Evolutionary conservation across 1,139 yeast species (phyloP), one percentile per base, ranked within the genome.

Genomic region (Suhomyces bolitotheri): DNA sequence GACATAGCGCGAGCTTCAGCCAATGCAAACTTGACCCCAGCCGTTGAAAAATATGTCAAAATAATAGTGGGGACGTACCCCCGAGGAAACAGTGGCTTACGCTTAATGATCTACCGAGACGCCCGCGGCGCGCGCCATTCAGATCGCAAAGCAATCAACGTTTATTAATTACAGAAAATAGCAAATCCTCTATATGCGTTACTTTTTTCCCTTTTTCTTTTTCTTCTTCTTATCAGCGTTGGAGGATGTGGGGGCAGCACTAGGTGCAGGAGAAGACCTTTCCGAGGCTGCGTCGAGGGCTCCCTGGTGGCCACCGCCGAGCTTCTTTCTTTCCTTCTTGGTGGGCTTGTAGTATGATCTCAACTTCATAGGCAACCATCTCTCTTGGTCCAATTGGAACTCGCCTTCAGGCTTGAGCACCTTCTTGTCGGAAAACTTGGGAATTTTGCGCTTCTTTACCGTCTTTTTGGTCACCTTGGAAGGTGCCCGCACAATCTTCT

Each of bases 361-460:
- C 56, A 89, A 92, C 53, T 80, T 82, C 73, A 85, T 54, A 20
- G 97, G 95, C 36, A 89, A 63, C 97, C 97, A 90, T 64, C 97
- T 80, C 58, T 90, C 97, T 22, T 53, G 53, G 43, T 71, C 76
- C 34, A 69, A 51, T 12, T 36, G 46, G 22, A 64, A 51, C 29
- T 65, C 62, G 7, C 53, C 55, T 19, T 51, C 58, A 5, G 66
- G 61, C 39, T 62, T 60, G 29, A 64, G 28, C 2, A 59, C 54
- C 49, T 69, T 75, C 48, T 52, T 50, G 19, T 64, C 45, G 26
- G 73, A 66, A 44, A 71, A 70, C 41, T 58, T 63, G 6, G 73
- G 60, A 32, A 50, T 51, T 22, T 50, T 53, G 13, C 46, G 61
- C 5, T 72, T 59, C 36, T 51, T 54, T 22, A 49, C 51, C 10